phyloP scores from a whole-genome alignment of 257 asterid genomes.

The Marsdenia floribunda region DNA sequence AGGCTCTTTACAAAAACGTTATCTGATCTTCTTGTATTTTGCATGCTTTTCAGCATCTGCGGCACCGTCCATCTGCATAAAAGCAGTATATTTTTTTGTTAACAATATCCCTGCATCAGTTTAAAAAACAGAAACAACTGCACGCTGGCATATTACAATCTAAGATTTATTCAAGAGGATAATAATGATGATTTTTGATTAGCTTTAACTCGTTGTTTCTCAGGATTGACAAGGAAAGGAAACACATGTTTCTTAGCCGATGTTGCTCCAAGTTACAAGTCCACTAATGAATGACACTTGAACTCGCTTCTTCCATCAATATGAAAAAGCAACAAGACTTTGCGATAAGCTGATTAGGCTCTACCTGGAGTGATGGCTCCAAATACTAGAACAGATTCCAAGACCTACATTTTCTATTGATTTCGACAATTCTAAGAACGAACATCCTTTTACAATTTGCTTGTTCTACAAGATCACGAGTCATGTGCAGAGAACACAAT shows the following conservation, averaged over 20 bases:
- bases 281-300: background rate
- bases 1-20: background rate
- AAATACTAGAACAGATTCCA: background rate
- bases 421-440: background rate
- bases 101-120: background rate
- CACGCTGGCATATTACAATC: background rate
- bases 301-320: background rate
- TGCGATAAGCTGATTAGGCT: background rate
- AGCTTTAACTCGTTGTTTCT: background rate
- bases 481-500: background rate
- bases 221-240: background rate
- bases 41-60: constrained; percentile 7
- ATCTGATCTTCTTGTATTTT: constrained; percentile 2
- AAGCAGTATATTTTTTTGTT: background rate
- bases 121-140: background rate
- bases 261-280: background rate
- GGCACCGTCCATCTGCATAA: constrained; percentile 20
- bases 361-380: background rate
- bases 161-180: background rate
- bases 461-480: background rate
- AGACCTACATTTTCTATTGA: background rate
- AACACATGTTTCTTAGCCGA: background rate
- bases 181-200: background rate
- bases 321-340: background rate
- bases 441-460: background rate